Conservation (phyloP, 2,329 filamentous ascomycete genomes). For the Colletotrichum magnum region DNA sequence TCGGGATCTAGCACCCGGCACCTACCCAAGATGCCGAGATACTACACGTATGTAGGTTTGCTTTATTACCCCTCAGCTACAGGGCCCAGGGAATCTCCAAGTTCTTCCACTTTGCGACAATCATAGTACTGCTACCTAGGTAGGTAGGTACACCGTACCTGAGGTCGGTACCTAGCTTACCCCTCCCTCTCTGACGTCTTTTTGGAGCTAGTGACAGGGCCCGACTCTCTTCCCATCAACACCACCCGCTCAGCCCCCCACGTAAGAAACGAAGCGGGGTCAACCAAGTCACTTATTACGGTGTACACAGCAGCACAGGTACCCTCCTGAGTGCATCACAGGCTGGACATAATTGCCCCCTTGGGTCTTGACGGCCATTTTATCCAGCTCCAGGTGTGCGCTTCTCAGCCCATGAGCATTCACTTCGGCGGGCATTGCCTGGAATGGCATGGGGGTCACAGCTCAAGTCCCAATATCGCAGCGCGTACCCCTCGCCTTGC, state of each 20-base stretch:
- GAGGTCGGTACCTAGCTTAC: too few species aligned
- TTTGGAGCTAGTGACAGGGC: too few species aligned
- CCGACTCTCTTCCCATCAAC: too few species aligned
- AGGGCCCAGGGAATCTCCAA: constrained; percentile 24
- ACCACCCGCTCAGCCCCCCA: too few species aligned
- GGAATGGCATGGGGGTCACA: constrained; percentile 31
- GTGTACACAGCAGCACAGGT: too few species aligned
- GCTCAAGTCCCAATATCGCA: background rate
- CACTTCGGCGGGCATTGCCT: constrained; percentile 32
- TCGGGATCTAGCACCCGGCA: too few species aligned
- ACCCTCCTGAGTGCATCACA: too few species aligned
- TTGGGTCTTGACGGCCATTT: constrained; percentile 29
- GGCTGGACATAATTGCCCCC: constrained; percentile 33
- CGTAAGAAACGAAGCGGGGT: too few species aligned
- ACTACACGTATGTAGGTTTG: background rate
- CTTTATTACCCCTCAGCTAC: constrained; percentile 27
- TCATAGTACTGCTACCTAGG: too few species aligned
- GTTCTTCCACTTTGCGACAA: background rate
- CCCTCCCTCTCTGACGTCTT: too few species aligned
- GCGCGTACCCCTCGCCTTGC: constrained; percentile 22
- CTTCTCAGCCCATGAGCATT: background rate
- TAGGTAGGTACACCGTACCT: too few species aligned
- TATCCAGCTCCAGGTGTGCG: constrained; percentile 14
- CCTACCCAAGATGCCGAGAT: background rate
- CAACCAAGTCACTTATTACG: too few species aligned